phyloP scores from a whole-genome alignment of 768 basidiomycete genomes.

The Paxillus involutus region DNA sequence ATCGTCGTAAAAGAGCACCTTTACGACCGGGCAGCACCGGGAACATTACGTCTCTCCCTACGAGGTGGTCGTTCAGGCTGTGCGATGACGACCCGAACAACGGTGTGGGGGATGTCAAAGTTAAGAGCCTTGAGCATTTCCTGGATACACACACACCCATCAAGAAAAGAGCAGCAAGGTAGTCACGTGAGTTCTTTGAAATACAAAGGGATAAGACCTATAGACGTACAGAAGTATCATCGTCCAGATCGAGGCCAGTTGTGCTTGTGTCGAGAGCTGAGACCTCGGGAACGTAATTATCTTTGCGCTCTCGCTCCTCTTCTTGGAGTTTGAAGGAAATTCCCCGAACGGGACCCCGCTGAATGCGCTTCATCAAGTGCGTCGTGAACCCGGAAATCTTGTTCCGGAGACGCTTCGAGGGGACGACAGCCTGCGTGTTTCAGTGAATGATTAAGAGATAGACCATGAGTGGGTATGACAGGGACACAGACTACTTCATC shows the following conservation, averaged over 20 bases:
- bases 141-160: slow-evolving; percentile 35
- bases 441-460: background rate
- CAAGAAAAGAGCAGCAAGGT: too few species aligned
- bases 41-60: slow-evolving; percentile 76
- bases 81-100: slow-evolving; percentile 63
- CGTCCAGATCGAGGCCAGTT: slow-evolving; percentile 82
- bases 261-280: slow-evolving; percentile 86
- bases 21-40: slow-evolving; percentile 67
- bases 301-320: slow-evolving; percentile 98
- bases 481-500: slow-evolving; percentile 82
- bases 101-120: slow-evolving; percentile 86
- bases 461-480: slow-evolving; percentile 3
- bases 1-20: background rate
- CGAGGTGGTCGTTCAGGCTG: slow-evolving; percentile 70
- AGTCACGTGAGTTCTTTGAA: background rate
- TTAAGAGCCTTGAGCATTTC: slow-evolving; percentile 88
- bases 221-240: slow-evolving; percentile 83
- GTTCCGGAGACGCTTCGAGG: slow-evolving; percentile 98
- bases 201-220: background rate
- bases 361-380: slow-evolving; percentile 99
- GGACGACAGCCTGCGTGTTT: slow-evolving; percentile 73
- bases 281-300: slow-evolving; percentile 98
- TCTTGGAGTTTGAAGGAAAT: slow-evolving; percentile 99
- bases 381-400: slow-evolving; percentile 99
- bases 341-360: slow-evolving; percentile 95